Conservation (phyloP, 2,329 filamentous ascomycete genomes). For the Calycina herbarum region DNA sequence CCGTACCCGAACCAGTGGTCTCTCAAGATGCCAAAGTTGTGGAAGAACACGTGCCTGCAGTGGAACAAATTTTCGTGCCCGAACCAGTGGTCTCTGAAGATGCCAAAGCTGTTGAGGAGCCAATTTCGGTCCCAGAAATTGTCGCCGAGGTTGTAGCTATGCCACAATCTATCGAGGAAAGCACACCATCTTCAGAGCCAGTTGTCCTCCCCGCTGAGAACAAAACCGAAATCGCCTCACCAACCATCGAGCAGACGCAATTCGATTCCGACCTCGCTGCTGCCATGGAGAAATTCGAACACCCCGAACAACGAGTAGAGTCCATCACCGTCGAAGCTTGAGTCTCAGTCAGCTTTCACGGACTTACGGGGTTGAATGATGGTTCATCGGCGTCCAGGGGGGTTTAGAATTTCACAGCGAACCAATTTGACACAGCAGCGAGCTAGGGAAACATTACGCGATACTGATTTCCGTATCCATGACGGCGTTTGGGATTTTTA, state of each 20-base stretch:
- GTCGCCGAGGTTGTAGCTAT: neutral
- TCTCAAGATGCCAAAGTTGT: neutral
- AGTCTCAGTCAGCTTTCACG: neutral
- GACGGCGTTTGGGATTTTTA: neutral
- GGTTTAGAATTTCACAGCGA: neutral
- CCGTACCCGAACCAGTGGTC: neutral
- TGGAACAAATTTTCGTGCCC: neutral
- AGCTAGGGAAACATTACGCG: neutral
- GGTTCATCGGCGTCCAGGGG: neutral
- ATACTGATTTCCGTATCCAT: neutral
- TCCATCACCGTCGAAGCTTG: neutral
- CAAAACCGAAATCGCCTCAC: neutral
- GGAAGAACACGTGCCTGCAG: neutral
- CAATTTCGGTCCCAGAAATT: neutral
- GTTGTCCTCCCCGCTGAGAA: neutral
- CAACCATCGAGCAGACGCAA: neutral
- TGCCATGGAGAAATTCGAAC: slow-evolving; percentile 7
- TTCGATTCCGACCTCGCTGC: slow-evolving; percentile 6
- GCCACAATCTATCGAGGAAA: neutral
- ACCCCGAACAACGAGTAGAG: slow-evolving; percentile 5
- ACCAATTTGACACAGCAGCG: slow-evolving; percentile 6
- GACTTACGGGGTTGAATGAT: neutral
- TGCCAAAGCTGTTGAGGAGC: neutral
- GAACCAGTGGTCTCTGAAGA: neutral
- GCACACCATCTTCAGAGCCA: neutral